Base-by-base conservation (phyloP, 805 yeast species). In the Naumovozyma baii region DNA sequence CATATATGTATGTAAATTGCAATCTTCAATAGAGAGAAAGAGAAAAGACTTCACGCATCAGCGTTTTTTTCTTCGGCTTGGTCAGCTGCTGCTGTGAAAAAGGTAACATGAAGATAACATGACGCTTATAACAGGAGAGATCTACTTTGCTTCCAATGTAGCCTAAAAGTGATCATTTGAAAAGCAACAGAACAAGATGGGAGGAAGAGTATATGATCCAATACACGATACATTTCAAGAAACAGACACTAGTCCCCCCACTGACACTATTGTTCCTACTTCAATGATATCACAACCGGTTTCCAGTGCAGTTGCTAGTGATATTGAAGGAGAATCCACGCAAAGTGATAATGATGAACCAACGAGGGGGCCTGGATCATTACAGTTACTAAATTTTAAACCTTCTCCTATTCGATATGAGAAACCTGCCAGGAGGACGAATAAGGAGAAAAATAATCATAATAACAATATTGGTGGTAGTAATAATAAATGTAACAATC, bases 171-270 rank as follows among this genome's bases (percentile, higher is more conserved):
- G n/a, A n/a, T n/a, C n/a, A n/a, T n/a, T n/a, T n/a, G n/a, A n/a
- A n/a, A n/a, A n/a, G n/a, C n/a, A n/a, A n/a, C n/a, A 8, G 9
- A 7, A 30, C n/a, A 22, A 3, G 14, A 57, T 59, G 62, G 59
- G 51, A 8, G 57, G 53, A 31, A 50, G 59, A 43, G 63, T 57
- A 10, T 60, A 60, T 35, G 64, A 60, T 39, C 64, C 64, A 1
- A 58, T 60, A 4, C 64, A 60, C 33, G 64, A 60, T 40, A 57
- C 55, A 14, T 59, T 57, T 37, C 62, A 57, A 38, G 52, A 47
- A 13, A 43, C 42, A 18, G 34, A 32, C 8, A 2, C 18, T 32
- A 10, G 13, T 19, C 13, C 20, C n/a, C 18, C 3, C 13, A 32
- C 18, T 18, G 12, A 15, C 20, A n/a, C n/a, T n/a, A n/a, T n/a